These are phyloP conservation scores for Limnanthes douglasii DNA, from an alignment of 345 rosid species.

Conservation along the genomic window DNA sequence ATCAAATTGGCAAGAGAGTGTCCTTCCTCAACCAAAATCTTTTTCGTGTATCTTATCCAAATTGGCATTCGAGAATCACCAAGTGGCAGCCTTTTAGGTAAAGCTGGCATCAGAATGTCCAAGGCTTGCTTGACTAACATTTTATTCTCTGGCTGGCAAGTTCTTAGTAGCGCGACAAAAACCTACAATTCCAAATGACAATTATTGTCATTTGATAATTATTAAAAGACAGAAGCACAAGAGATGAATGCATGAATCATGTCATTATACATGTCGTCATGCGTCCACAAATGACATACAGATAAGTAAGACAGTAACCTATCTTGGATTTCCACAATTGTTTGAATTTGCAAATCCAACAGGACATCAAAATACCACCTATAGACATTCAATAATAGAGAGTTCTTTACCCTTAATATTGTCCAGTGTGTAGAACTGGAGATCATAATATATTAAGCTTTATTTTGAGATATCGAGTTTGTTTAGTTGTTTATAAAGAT, in stretches of 20 bases:
- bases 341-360: no score
- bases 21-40: constrained; percentile 96
- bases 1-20: constrained; percentile 92
- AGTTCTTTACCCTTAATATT: no score
- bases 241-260: constrained; percentile 92
- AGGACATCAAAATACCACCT: no score
- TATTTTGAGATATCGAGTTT: no score
- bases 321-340: no score
- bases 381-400: no score
- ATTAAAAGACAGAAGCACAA: no score
- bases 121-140: constrained; percentile 96
- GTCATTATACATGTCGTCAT: constrained; percentile 90
- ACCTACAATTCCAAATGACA: constrained; percentile 44
- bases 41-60: constrained; percentile 97
- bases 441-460: no score
- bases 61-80: constrained; percentile 99
- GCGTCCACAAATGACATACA: no score
- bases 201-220: constrained; percentile 94
- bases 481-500: no score
- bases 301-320: no score
- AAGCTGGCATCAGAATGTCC: constrained; percentile 96
- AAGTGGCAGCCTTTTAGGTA: constrained; percentile 87
- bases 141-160: constrained; percentile 97
- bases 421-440: no score
- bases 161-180: constrained; percentile 96